phyloP scores from a whole-genome alignment of 768 basidiomycete genomes.

The Russula vinacea region DNA sequence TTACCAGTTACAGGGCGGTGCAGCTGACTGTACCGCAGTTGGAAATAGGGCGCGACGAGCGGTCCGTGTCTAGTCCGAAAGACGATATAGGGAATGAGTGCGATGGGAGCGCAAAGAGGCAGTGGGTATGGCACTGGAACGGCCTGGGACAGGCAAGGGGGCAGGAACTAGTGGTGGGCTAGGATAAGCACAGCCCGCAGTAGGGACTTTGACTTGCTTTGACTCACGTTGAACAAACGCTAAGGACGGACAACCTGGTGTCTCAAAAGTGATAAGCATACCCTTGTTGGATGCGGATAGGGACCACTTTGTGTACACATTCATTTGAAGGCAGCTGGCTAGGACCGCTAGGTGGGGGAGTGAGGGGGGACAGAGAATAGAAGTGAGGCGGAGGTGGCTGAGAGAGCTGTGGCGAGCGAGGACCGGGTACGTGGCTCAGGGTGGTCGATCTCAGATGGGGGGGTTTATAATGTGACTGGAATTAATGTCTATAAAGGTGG shows the following conservation, averaged over 20 bases:
- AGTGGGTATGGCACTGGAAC: not conserved
- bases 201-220: not conserved
- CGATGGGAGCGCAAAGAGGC: not conserved
- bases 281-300: not conserved
- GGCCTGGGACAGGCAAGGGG: not conserved
- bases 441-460: conserved; percentile 12
- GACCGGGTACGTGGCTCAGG: conserved; percentile 5
- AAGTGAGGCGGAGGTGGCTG: not conserved
- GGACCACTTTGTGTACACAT: not conserved
- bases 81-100: not conserved
- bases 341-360: not conserved
- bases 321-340: not conserved
- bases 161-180: not conserved
- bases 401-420: not conserved
- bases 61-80: not conserved
- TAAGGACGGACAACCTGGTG: not conserved
- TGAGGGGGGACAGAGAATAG: not conserved
- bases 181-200: not conserved
- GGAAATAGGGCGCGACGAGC: not conserved
- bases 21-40: not conserved
- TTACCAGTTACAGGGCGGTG: not conserved
- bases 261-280: not conserved
- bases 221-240: conserved; percentile 1
- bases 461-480: conserved; percentile 6
- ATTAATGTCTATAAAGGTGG: conserved; percentile 13